Conservation (phyloP, 2,329 filamentous ascomycete genomes). For the Aspergillus fischeri region DNA sequence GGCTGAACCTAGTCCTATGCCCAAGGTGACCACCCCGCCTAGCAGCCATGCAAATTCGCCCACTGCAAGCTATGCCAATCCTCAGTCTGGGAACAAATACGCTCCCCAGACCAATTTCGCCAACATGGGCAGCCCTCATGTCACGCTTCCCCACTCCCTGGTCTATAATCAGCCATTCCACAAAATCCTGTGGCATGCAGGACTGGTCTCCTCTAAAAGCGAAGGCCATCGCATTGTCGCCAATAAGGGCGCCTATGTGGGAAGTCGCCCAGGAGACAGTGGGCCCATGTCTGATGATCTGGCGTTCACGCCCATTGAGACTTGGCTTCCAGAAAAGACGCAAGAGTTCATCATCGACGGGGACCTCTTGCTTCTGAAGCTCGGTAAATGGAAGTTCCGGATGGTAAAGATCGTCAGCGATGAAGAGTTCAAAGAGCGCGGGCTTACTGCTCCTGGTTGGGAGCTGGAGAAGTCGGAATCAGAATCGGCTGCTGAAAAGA, state of each 20-base stretch:
- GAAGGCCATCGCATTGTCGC: constrained; percentile 50
- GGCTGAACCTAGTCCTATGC: constrained; percentile 31
- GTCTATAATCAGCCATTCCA: constrained; percentile 47
- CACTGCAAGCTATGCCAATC: constrained; percentile 23
- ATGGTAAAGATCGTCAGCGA: constrained; percentile 54
- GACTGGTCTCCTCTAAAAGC: constrained; percentile 48
- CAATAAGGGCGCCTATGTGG: constrained; percentile 50
- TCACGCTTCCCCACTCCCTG: constrained; percentile 48
- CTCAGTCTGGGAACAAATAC: constrained; percentile 35
- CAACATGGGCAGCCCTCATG: constrained; percentile 34
- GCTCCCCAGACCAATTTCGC: constrained; percentile 38
- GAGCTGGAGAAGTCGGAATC: constrained; percentile 25
- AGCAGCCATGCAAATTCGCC: constrained; percentile 17
- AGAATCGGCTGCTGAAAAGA: neutral
- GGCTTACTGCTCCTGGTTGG: constrained; percentile 50
- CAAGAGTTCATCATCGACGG: constrained; percentile 49
- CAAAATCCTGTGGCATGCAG: constrained; percentile 49
- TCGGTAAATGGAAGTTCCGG: constrained; percentile 60
- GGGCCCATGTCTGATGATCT: constrained; percentile 43
- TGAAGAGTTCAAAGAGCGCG: constrained; percentile 46
- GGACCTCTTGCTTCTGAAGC: constrained; percentile 50
- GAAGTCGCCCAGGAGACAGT: constrained; percentile 37
- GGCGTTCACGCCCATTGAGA: constrained; percentile 48
- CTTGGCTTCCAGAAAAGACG: constrained; percentile 40
- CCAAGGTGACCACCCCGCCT: constrained; percentile 15